Percentiles rank a stretch among this genome's conserved stretches.
Conservation (phyloP, 1,284 basidiomycete genomes). For the Heterobasidion occidentale region DNA sequence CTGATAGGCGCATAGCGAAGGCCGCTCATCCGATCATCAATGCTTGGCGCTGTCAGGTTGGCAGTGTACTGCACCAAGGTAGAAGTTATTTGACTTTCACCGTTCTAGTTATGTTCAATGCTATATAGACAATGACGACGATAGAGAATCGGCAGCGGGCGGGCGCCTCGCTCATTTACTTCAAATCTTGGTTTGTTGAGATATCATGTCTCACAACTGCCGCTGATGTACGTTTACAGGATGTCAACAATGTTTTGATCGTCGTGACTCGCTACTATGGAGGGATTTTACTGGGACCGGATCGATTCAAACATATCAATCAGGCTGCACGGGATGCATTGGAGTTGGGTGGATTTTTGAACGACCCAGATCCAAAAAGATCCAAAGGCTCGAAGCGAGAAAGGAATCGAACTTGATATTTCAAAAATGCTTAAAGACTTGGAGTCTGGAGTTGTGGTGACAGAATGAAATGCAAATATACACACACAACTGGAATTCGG, state of each 20-base stretch:
- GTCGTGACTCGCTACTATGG: slow-evolving; percentile 80
- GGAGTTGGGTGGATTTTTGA: slow-evolving; percentile 75
- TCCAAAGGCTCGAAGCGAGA: slow-evolving; percentile 4
- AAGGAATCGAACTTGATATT: not conserved
- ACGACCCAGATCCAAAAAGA: slow-evolving; percentile 17
- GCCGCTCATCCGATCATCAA: slow-evolving; percentile 88
- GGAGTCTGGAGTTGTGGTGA: not conserved
- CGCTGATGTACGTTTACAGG: slow-evolving; percentile 29
- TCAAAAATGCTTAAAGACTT: not conserved
- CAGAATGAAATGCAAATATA: not conserved
- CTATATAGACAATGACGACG: slow-evolving; percentile 81
- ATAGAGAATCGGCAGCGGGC: slow-evolving; percentile 89
- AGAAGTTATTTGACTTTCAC: slow-evolving; percentile 1
- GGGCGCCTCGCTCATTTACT: slow-evolving; percentile 80
- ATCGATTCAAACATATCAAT: slow-evolving; percentile 90
- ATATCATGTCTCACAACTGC: not conserved
- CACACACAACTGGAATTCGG: not conserved
- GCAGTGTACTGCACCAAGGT: slow-evolving; percentile 69
- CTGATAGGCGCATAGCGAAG: slow-evolving; percentile 65
- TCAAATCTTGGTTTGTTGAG: slow-evolving; percentile 66
- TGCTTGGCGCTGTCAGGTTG: slow-evolving; percentile 76
- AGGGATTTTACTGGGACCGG: slow-evolving; percentile 77
- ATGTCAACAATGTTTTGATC: slow-evolving; percentile 77
- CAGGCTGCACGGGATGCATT: slow-evolving; percentile 84
- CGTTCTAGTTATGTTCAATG: not conserved